Base-by-base conservation (phyloP, 2,329 filamentous ascomycete species). In the Pestalotiopsis sp. region DNA sequence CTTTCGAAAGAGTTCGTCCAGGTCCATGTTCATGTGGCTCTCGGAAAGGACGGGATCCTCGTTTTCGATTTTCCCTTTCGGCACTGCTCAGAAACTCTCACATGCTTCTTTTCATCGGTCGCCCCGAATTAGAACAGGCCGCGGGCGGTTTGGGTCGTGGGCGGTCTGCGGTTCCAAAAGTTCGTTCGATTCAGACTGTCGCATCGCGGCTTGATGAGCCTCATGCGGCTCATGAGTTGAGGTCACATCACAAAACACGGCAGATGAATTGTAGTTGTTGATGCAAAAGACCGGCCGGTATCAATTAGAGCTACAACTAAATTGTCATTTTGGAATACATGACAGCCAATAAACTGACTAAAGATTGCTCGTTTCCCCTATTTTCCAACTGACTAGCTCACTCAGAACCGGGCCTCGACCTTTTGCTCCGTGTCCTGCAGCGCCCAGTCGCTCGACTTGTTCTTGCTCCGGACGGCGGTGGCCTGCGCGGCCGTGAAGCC, bases 401-500 rank as follows among this genome's bases (percentile, higher is more conserved):
- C 13, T 72, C 81, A 90, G 77, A 93, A 92, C 74, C 92, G 86
- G 60, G 91, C 84, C 79, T 92, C 84, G n/a, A 95, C 92, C 82
- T 92, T 93, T 79, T 90, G 83, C 80, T 90, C 83, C 5, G 88
- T 91, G 77, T 97, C 93, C 77, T 91, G 89, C 82, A 97, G 75
- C 62, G 95, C 95, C 91, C 92, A 97, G 23, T 90, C 89, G 77
- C 87, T 91, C 61, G 80, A 80, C 74, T 85, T 80, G 56, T 83
- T 87, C 81, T 87, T 91, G 84, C 91, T 94, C 77, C 92, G 91
- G 74, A 94, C 88, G 25, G 89, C 87, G 56, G 82, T 82, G 70
- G 91, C 91, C 83, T 98, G 94, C 72, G 86, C 89, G 70, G 87
- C 87, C 0, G 94, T 97, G 80, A 97, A 97, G 1, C 94, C 95